Conservation (phyloP, 2,329 filamentous ascomycete species). For the Aurifilum marmelostoma region DNA sequence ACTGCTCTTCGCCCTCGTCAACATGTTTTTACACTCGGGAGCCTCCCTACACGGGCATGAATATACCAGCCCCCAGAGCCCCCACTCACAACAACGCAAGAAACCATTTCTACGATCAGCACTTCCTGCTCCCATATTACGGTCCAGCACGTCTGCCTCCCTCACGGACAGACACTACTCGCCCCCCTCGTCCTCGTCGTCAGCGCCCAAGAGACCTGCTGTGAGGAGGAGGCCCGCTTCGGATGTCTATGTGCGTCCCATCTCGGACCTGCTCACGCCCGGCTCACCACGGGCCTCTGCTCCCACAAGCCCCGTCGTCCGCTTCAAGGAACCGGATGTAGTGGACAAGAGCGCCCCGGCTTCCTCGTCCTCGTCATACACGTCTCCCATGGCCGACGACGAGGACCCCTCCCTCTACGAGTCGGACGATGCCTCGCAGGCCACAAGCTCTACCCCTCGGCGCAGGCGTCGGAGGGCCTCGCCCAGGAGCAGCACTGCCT, state of each 20-base stretch:
- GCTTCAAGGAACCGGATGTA: conserved; percentile 48
- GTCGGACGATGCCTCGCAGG: conserved; percentile 41
- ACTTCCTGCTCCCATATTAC: conserved; percentile 41
- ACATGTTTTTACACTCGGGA: conserved; percentile 63
- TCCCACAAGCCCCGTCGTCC: conserved; percentile 43
- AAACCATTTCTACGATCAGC: conserved; percentile 49
- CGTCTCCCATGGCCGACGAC: conserved; percentile 51
- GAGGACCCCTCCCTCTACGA: conserved; percentile 48
- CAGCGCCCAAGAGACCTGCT: conserved; percentile 16
- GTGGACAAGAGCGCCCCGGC: conserved; percentile 30
- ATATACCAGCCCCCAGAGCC: conserved; percentile 49
- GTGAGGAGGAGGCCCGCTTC: conserved; percentile 22
- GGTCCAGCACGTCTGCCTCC: conserved; percentile 32
- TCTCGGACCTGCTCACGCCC: conserved; percentile 44
- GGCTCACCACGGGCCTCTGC: conserved; percentile 18
- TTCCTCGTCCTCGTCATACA: background rate
- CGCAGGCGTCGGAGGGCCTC: conserved; percentile 48
- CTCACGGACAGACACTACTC: conserved; percentile 4
- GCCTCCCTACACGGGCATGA: conserved; percentile 65
- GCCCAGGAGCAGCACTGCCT: conserved; percentile 63
- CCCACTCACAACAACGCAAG: conserved; percentile 38
- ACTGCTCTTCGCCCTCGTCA: conserved; percentile 29
- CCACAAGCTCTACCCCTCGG: conserved; percentile 17
- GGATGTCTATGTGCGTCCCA: conserved; percentile 35
- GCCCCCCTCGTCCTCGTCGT: conserved; percentile 13